Evolutionary conservation across 805 yeast species (phyloP).

Genomic region (Candida awuae): DNA sequence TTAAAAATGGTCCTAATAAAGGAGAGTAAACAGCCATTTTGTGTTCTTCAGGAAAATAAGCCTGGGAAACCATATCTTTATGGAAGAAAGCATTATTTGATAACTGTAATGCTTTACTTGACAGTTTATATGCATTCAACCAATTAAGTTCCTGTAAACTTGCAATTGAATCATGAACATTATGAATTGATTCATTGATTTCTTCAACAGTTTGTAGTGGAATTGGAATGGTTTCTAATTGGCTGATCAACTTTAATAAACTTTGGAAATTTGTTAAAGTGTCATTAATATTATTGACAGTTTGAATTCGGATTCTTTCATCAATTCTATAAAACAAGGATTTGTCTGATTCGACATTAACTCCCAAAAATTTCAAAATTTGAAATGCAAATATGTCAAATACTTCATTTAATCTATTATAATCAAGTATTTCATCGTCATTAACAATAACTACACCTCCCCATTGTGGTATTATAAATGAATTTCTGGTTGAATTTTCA

Average conservation of each 20-base stretch:
- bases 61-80: slow-evolving; percentile 91
- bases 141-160: slow-evolving; percentile 26
- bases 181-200: slow-evolving; percentile 43
- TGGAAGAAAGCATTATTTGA: slow-evolving; percentile 84
- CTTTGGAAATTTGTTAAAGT: slow-evolving; percentile 69
- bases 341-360: slow-evolving; percentile 44
- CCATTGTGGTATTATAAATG: slow-evolving; percentile 82
- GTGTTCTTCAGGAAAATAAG: slow-evolving; percentile 92
- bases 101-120: slow-evolving; percentile 47
- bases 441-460: slow-evolving; percentile 64
- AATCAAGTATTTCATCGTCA: slow-evolving; percentile 7
- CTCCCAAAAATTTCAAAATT: slow-evolving; percentile 63
- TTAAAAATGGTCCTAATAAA: slow-evolving; percentile 72
- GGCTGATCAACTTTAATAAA: slow-evolving; percentile 56
- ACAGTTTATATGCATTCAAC: slow-evolving; percentile 30
- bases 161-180: slow-evolving; percentile 28
- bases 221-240: slow-evolving; percentile 73
- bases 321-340: slow-evolving; percentile 61
- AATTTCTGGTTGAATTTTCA: slow-evolving; percentile 39
- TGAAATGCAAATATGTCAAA: slow-evolving; percentile 70
- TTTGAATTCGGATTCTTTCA: slow-evolving; percentile 51
- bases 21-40: slow-evolving; percentile 92
- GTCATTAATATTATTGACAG: slow-evolving; percentile 48
- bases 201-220: slow-evolving; percentile 61
- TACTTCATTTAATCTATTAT: slow-evolving; percentile 26